Evolutionary conservation across 2,329 filamentous ascomycete genomes (phyloP), one percentile per base, ranked within the genome.

Genomic region (Penicillium griseofulvum): DNA sequence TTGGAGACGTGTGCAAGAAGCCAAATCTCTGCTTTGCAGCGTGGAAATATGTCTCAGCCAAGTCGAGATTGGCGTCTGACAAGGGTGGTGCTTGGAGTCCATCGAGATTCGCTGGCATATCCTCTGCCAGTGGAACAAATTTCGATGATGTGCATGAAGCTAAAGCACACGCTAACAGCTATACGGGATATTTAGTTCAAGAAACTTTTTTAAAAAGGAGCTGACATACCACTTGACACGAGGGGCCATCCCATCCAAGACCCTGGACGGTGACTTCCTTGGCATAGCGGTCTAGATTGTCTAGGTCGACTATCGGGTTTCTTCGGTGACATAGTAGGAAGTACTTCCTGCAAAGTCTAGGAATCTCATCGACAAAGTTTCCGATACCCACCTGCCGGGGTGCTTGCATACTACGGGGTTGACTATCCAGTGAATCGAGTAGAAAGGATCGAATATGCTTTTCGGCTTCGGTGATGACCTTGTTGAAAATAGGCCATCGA

Each of bases 221-320:
- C 28, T 24, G 29, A 57, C 63, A 37, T 52, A 65, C 63, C 60
- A 65, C 63, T 56, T 62, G 63, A 49, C 63, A 65, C n/a, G 63
- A 65, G 41, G 54, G 62, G 3, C 60, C 59, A 31, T 65, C 62
- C 63, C 62, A 65, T 41, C 60, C 59, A 37, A 65, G 46, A 9
- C 63, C 63, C 33, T 65, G 63, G 22, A 62, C 41, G 3, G 59
- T 63, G 17, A 65, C 60, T 36, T 65, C 62, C 28, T 57, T 54
- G 11, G 62, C 62, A 55, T 65, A 65, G 3, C 53, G 59, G 45
- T 58, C 49, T 29, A 65, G 53, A 26, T 52, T 60, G 2, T 63
- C 62, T 24, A 52, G 43, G 38, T 65, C 62, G 16, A 65, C 46
- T 26, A 65, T 52, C 2, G 63, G 62, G 31, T 65, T 63, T 33